Percentiles rank a stretch among this genome's conserved stretches.
These are phyloP conservation scores for Periconia digitata DNA, from an alignment of 2,329 filamentous ascomycete species.

Conservation along the genomic window DNA sequence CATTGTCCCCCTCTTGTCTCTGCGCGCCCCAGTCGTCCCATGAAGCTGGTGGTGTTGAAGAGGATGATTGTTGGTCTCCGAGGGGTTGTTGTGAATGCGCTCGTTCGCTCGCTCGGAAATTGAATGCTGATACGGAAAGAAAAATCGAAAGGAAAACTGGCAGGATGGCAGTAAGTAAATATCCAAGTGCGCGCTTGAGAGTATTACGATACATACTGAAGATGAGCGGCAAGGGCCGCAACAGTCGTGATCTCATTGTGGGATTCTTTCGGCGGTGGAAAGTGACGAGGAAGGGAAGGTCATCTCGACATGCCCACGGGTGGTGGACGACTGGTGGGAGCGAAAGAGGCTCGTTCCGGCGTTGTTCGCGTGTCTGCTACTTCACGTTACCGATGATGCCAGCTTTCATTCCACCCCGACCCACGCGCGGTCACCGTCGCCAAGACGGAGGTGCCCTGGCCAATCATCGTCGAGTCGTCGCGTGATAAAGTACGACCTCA, in stretches of 20 bases:
- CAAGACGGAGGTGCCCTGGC: slow-evolving; percentile 17
- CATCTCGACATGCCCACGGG: slow-evolving; percentile 34
- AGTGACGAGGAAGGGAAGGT: slow-evolving; percentile 18
- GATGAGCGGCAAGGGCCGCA: slow-evolving; percentile 41
- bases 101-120: slow-evolving; percentile 23
- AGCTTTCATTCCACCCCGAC: slow-evolving; percentile 31
- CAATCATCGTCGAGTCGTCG: slow-evolving; percentile 26
- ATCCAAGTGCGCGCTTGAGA: slow-evolving; percentile 5
- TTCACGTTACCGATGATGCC: slow-evolving; percentile 27
- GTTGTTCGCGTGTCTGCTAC: slow-evolving; percentile 16
- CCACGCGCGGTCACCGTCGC: slow-evolving; percentile 16
- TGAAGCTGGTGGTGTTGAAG: neutral
- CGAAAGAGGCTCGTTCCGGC: slow-evolving; percentile 12
- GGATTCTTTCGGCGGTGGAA: slow-evolving; percentile 13
- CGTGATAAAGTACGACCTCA: too few species aligned
- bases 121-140: slow-evolving; percentile 26
- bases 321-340: slow-evolving; percentile 8
- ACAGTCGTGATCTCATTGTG: slow-evolving; percentile 38
- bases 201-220: slow-evolving; percentile 26
- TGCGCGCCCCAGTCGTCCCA: slow-evolving; percentile 18
- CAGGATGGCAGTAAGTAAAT: slow-evolving; percentile 21
- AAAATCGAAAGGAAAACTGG: slow-evolving; percentile 38
- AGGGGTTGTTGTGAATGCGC: slow-evolving; percentile 27
- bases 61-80: slow-evolving; percentile 8
- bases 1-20: slow-evolving; percentile 13